Evolutionary conservation across 2,329 filamentous ascomycete species (phyloP), one percentile per base, ranked within the genome.

Genomic region (Hypoxylon sp.): DNA sequence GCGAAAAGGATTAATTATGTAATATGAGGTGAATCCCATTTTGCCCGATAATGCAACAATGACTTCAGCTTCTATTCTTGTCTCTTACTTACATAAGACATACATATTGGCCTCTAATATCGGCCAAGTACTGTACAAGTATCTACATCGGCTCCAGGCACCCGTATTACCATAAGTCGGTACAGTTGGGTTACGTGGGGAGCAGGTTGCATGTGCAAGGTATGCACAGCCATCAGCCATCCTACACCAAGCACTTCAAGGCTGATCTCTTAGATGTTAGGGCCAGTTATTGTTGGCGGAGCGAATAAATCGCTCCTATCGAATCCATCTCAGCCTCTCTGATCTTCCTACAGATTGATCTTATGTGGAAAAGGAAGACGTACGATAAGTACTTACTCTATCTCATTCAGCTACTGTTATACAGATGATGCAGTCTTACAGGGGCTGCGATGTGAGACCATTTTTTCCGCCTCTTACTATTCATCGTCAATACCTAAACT

Each of bases 1-100:
- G 53, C 19, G 33, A 52, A 37, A 33, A 48, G 50, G 33, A 47
- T 39, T 42, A 59, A 29, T 50, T 55, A 37, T n/a, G n/a, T n/a
- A n/a, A n/a, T n/a, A n/a, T 53, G 48, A 51, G 54, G 14, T 42
- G 26, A 39, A 57, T 65, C 17, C 17, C 48, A 52, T 56, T 51
- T 46, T 46, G 10, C 39, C 22, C 46, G 2, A 9, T 29, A 44
- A 44, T 10, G 50, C 47, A 35, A 53, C 55, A 37, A 70, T 67
- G 67, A 67, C 59, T 57, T 68, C 55, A 71, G 68, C 63, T 71
- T 68, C 68, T 69, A 66, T 68, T 63, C 56, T 66, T 64, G 53
- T 63, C 33, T 46, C 60, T 22, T 37, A 57, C 52, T 24, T 51
- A 55, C 42, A 39, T 59, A 35, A 33, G 35, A 51, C 24, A 24